Evolutionary conservation across 768 basidiomycete genomes (phyloP).

Genomic region (Psilocybe cubensis): DNA sequence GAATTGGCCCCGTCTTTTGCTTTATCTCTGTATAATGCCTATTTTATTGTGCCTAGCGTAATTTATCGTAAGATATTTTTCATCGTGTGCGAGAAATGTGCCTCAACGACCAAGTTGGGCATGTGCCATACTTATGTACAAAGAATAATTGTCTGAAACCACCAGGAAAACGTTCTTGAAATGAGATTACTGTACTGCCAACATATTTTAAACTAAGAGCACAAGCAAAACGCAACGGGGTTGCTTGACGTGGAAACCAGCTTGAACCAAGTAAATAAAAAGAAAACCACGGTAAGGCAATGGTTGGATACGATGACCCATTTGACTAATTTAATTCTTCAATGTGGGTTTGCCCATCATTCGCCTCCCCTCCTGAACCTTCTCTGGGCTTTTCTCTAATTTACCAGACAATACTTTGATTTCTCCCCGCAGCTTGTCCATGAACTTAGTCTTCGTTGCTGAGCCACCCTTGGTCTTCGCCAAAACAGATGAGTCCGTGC

Average conservation of each 20-base stretch:
- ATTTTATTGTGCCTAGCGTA: slow-evolving; percentile 2
- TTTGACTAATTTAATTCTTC: background rate
- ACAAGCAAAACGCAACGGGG: too few relatives aligned
- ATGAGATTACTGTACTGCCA: too few relatives aligned
- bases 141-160: too few relatives aligned
- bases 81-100: too few relatives aligned
- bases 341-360: background rate
- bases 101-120: too few relatives aligned
- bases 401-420: background rate
- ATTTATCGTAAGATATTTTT: background rate
- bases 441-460: background rate
- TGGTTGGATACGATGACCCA: too few relatives aligned
- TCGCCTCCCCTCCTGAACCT: background rate
- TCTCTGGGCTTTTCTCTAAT: background rate
- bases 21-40: background rate
- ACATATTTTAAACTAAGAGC: too few relatives aligned
- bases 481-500: background rate
- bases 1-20: background rate
- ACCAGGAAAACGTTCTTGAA: too few relatives aligned
- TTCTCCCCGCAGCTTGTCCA: background rate
- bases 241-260: too few relatives aligned
- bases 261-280: too few relatives aligned
- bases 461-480: background rate
- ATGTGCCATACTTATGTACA: too few relatives aligned
- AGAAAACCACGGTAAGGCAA: too few relatives aligned